Base-by-base conservation (phyloP, 805 yeast species). In the Metschnikowia cubensis region DNA sequence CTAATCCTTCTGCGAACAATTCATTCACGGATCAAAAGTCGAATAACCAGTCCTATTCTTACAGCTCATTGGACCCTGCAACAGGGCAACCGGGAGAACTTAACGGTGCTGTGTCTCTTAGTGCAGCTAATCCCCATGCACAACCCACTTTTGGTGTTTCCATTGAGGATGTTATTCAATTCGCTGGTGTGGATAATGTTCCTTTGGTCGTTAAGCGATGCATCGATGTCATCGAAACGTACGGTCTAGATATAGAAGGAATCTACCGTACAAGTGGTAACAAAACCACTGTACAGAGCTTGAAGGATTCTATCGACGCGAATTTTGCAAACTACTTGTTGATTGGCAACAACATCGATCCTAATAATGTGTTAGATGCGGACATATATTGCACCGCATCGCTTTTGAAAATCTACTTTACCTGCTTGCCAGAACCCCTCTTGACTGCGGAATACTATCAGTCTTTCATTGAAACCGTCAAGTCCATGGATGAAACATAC, bases 381-480 rank as follows among this genome's bases (percentile, higher is more conserved):
- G 97, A 94, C 60, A 82, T 92, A 20, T 89, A 85, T 66, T 78
- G 88, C 47, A 87, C 94, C n/a, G 96, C 96, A 0, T 85, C 96
- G 1, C 75, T 94, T 31, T 70, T 92, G 48, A 94, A 94, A 69
- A 78, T 82, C 44, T 94, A 87, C 66, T 94, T 94, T 67, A 76
- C 87, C 1, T 81, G 84, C 36, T 75, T 94, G 47, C 98, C 98
- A 0, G 96, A 88, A 56, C 95, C 97, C 6, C 72, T 94, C 45
- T 74, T 94, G 43, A 86, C 95, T 0, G 64, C 66, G 10, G 87
- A 80, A 53, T 80, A 81, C 51, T 80, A 82, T 60, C 75, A 74
- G 47, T 76, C 78, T 33, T 87, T 89, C 60, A 68, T 89, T 44
- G 83, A 80, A 35, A 87, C 90, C 1, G 87, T 87, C 20, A 81